Evolutionary conservation across 305 asterid species (phyloP).

Genomic region (Ilex paraguariensis): DNA sequence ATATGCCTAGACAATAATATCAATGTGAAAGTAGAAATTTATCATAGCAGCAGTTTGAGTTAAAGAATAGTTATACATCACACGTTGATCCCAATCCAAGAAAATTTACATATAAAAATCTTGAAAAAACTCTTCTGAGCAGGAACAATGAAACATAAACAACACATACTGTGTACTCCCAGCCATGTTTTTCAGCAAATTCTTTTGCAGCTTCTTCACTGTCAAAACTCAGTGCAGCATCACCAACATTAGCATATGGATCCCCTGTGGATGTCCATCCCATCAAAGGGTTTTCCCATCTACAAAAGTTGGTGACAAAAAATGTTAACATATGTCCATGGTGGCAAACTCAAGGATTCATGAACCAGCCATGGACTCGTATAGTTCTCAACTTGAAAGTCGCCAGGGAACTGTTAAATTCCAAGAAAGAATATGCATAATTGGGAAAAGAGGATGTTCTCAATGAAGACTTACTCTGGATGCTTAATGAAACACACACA

Average conservation of each 20-base stretch:
- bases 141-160: conserved; percentile 4
- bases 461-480: too few species aligned
- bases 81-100: too few species aligned
- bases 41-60: not conserved
- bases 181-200: conserved; percentile 89
- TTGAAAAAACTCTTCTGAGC: not conserved
- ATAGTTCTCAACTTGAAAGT: too few species aligned
- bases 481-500: too few species aligned
- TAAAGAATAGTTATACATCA: not conserved
- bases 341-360: too few species aligned
- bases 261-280: conserved; percentile 99
- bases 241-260: conserved; percentile 98
- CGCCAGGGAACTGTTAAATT: too few species aligned
- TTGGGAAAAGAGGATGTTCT: too few species aligned
- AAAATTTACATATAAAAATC: not conserved
- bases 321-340: too few species aligned
- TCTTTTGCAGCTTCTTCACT: conserved; percentile 82
- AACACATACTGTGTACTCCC: conserved; percentile 73
- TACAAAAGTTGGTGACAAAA: conserved; percentile 10
- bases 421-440: too few species aligned
- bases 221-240: conserved; percentile 74
- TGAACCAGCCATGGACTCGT: too few species aligned
- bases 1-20: not conserved
- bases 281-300: conserved; percentile 99
- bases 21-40: not conserved